Evolutionary conservation across 129 eudicot species (phyloP).

Genomic region (Heracleum sosnowskyi): DNA sequence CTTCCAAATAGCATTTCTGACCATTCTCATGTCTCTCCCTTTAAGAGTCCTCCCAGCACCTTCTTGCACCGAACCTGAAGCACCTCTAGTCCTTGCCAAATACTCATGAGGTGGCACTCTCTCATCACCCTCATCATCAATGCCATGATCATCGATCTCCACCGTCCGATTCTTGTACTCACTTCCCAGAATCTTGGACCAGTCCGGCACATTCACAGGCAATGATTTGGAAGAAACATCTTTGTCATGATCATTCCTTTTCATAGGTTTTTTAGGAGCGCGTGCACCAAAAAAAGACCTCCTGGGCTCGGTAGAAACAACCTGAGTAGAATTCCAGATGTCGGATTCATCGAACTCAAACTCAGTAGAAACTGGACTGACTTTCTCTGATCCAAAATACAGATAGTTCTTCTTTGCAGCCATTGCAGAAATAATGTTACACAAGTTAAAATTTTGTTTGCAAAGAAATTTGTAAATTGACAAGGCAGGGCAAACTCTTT

Average conservation of each 20-base stretch:
- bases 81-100: slow-evolving; percentile 29
- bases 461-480: neutral
- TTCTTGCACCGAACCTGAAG: slow-evolving; percentile 46
- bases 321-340: slow-evolving; percentile 17
- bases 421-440: slow-evolving; percentile 9
- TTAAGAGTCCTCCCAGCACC: slow-evolving; percentile 47
- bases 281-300: slow-evolving; percentile 8
- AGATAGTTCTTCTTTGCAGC: slow-evolving; percentile 26
- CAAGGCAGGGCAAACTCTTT: neutral
- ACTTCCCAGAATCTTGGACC: slow-evolving; percentile 29
- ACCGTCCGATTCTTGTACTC: slow-evolving; percentile 13
- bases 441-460: neutral
- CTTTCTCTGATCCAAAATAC: slow-evolving; percentile 16
- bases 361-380: neutral
- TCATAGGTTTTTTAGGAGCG: slow-evolving; percentile 1
- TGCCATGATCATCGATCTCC: neutral
- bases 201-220: slow-evolving; percentile 44
- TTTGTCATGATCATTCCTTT: neutral
- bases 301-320: neutral
- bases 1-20: slow-evolving; percentile 49
- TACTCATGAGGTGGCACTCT: slow-evolving; percentile 52
- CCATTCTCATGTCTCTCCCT: slow-evolving; percentile 45
- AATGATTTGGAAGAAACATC: slow-evolving; percentile 20
- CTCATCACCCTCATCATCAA: neutral
- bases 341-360: slow-evolving; percentile 37